A percentile compares a stretch with the other conserved stretches of the same genome.
Conservation (phyloP, 2,329 filamentous ascomycete species). For the Sporothrix euskadiensis region DNA sequence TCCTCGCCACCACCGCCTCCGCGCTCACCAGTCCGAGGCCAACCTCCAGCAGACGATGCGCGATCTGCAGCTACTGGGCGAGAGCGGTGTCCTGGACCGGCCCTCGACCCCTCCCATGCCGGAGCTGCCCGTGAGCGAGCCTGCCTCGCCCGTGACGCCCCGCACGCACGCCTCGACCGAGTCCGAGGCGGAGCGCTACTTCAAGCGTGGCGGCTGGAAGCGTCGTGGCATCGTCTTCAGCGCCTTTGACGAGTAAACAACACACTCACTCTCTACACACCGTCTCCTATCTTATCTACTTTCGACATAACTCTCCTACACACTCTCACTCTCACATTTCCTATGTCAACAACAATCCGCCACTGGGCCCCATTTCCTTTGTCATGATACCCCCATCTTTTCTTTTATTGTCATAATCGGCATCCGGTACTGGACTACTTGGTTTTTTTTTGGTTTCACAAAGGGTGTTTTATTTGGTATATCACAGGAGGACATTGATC, state of each 20-base stretch:
- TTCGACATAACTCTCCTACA: background rate
- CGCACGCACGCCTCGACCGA: slow-evolving; percentile 30
- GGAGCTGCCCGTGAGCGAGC: slow-evolving; percentile 25
- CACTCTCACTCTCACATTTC: background rate
- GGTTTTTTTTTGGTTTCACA: background rate
- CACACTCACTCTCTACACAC: background rate
- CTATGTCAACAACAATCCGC: background rate
- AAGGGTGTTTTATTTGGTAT: background rate
- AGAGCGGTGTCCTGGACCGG: slow-evolving; percentile 13
- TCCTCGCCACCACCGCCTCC: slow-evolving; percentile 28
- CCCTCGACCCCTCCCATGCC: slow-evolving; percentile 22
- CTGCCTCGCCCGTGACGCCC: slow-evolving; percentile 31
- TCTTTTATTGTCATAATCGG: slow-evolving; percentile 8
- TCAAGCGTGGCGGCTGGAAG: slow-evolving; percentile 43
- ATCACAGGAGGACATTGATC: slow-evolving; percentile 6
- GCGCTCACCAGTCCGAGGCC: slow-evolving; percentile 27
- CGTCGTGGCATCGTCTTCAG: slow-evolving; percentile 41
- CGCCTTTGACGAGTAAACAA: slow-evolving; percentile 36
- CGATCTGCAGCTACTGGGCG: background rate
- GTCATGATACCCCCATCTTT: slow-evolving; percentile 30
- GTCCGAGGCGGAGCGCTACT: slow-evolving; percentile 36
- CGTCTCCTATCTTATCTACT: background rate
- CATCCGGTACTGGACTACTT: background rate
- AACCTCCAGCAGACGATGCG: slow-evolving; percentile 25
- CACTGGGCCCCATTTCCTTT: slow-evolving; percentile 25